Conservation (phyloP, 176 grass and related monocot species). For the Phragmites australis region DNA sequence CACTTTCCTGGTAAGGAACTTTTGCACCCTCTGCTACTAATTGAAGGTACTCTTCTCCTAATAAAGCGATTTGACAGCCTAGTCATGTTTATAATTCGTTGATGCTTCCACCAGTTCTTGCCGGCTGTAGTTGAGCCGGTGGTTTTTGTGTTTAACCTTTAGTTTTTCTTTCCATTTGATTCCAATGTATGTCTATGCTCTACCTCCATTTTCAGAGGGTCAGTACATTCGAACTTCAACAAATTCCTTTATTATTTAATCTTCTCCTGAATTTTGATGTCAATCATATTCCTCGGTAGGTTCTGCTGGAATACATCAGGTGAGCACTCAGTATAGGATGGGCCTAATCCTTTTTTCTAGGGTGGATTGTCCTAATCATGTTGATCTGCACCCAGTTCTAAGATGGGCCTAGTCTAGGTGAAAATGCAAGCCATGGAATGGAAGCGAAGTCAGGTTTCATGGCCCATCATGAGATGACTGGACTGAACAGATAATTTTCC, state of each 20-base stretch:
- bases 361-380: background rate
- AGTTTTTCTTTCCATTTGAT: background rate
- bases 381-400: background rate
- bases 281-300: background rate
- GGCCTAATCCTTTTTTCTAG: background rate
- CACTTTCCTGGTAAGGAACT: constrained; percentile 17
- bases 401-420: background rate
- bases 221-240: background rate
- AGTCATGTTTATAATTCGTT: constrained; percentile 25
- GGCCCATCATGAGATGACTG: background rate
- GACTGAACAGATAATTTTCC: background rate
- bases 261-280: background rate
- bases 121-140: background rate
- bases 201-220: background rate
- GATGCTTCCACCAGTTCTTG: constrained; percentile 33
- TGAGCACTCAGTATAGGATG: background rate
- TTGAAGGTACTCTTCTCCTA: constrained; percentile 12
- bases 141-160: background rate
- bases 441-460: background rate
- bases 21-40: constrained; percentile 11
- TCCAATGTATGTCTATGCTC: background rate
- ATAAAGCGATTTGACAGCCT: constrained; percentile 48
- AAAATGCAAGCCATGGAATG: background rate
- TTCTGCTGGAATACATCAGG: background rate
- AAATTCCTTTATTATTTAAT: background rate